A percentile compares a stretch with the other conserved stretches of the same genome.
Evolutionary conservation across 192 early-diverging fungal genomes (phyloP).

Genomic region (Entophlyctis luteolus): DNA sequence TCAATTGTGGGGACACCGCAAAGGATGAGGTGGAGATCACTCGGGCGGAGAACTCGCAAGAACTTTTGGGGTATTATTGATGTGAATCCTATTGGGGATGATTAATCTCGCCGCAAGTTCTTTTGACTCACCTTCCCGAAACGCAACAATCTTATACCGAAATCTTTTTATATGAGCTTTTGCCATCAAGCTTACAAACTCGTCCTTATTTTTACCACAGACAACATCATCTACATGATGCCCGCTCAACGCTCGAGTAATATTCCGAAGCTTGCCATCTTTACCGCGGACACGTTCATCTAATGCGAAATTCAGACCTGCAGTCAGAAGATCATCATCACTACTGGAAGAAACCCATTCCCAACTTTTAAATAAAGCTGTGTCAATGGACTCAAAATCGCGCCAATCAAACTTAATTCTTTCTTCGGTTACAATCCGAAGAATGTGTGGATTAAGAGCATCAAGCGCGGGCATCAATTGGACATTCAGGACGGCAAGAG

Average conservation of each 20-base stretch:
- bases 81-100: slow-evolving; percentile 5
- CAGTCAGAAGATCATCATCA: background rate
- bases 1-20: slow-evolving; percentile 12
- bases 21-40: slow-evolving; percentile 4
- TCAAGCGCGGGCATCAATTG: slow-evolving; percentile 10
- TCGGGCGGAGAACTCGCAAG: background rate
- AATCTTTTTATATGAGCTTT: background rate
- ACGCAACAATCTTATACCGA: slow-evolving; percentile 13
- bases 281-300: background rate
- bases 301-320: background rate
- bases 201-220: background rate
- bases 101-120: too few relatives aligned
- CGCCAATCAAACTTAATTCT: slow-evolving; percentile 1
- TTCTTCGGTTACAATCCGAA: slow-evolving; percentile 5
- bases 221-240: background rate
- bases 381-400: slow-evolving; percentile 15
- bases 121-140: slow-evolving; percentile 2
- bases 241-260: slow-evolving; percentile 4
- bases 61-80: background rate
- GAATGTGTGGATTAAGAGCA: background rate
- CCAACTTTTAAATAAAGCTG: slow-evolving; percentile 4
- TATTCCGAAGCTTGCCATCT: background rate
- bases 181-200: background rate
- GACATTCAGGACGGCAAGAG: background rate
- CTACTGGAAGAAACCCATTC: background rate